These are phyloP conservation scores for Populus davidiana DNA, from an alignment of 345 rosid genomes.

Conservation along the genomic window DNA sequence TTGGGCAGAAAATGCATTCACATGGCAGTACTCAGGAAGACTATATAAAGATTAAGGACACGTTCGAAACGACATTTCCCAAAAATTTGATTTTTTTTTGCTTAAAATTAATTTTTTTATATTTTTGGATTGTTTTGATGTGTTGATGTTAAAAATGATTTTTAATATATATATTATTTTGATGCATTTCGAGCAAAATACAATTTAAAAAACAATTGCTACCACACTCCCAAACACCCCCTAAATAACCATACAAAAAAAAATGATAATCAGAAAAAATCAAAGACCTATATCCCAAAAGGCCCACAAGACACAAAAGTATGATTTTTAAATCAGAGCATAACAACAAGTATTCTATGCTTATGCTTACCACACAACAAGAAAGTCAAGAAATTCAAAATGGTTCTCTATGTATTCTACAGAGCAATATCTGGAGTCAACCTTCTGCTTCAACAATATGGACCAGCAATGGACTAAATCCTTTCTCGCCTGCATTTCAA, in stretches of 20 bases:
- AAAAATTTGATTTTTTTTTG: no score
- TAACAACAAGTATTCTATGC: not conserved
- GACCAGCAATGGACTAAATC: slow-evolving; percentile 92
- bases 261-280: not conserved
- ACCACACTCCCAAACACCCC: no score
- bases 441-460: slow-evolving; percentile 76
- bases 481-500: slow-evolving; percentile 66
- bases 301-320: not conserved
- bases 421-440: slow-evolving; percentile 61
- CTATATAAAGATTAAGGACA: not conserved
- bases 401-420: slow-evolving; percentile 81
- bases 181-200: no score
- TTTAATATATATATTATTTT: no score
- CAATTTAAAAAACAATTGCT: no score
- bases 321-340: not conserved
- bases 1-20: not conserved
- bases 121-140: no score
- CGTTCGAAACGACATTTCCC: no score
- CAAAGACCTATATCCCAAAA: not conserved
- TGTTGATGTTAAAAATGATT: no score
- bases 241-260: not conserved
- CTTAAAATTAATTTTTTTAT: no score
- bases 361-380: slow-evolving; percentile 60
- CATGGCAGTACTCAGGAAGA: not conserved
- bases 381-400: slow-evolving; percentile 79